These are phyloP conservation scores for Rutstroemia sp. DNA, from an alignment of 2,329 filamentous ascomycete species.

Conservation along the genomic window DNA sequence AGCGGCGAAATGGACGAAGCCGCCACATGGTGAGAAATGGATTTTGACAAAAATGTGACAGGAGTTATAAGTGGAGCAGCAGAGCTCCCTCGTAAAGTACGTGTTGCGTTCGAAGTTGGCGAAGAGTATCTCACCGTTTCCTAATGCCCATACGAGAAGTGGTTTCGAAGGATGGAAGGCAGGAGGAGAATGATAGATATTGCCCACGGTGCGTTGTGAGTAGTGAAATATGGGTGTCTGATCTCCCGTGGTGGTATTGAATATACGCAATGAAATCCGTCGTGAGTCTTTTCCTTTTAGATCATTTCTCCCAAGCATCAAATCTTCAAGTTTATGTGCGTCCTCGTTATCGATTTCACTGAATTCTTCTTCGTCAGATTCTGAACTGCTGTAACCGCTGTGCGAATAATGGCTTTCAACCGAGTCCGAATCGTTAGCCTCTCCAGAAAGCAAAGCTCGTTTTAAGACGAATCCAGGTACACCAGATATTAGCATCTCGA, in stretches of 20 bases:
- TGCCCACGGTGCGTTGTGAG: neutral
- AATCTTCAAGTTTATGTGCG: neutral
- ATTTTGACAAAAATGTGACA: conserved; percentile 2
- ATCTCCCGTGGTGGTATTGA: neutral
- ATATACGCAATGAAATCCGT: neutral
- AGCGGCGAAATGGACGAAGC: neutral
- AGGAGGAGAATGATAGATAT: neutral
- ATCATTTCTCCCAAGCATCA: neutral
- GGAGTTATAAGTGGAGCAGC: neutral
- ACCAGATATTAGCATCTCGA: neutral
- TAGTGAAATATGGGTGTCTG: neutral
- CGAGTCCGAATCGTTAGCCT: neutral
- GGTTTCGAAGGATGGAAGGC: neutral
- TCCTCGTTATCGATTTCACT: neutral
- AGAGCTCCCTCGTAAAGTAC: neutral
- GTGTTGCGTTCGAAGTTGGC: neutral
- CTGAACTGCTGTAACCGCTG: neutral
- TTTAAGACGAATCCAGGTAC: neutral
- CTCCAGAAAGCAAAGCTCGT: neutral
- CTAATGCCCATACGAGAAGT: conserved; percentile 1
- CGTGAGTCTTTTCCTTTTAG: neutral
- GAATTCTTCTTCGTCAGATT: neutral
- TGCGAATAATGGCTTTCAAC: conserved; percentile 1
- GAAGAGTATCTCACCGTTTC: neutral
- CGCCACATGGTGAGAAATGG: neutral